Conservation (phyloP, 2,329 filamentous ascomycete genomes). For the Fusarium chlamydosporum region DNA sequence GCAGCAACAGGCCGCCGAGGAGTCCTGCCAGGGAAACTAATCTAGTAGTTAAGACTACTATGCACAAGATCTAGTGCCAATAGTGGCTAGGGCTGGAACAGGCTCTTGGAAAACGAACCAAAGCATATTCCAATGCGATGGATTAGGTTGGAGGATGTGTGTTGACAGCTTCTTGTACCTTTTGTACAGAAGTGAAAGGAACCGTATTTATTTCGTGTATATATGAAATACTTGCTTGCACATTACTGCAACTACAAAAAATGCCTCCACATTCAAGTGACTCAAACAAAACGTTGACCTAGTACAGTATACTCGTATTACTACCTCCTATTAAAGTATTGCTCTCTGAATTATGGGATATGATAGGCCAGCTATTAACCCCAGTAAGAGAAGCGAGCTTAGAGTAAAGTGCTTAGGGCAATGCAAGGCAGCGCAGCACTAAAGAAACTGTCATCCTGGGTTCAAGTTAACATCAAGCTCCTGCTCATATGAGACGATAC, state of each 20-base stretch:
- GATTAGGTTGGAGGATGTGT: background rate
- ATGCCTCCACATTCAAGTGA: background rate
- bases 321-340: no score
- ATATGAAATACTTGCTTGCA: constrained; percentile 19
- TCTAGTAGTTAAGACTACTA: background rate
- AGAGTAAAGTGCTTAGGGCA: no score
- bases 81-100: constrained; percentile 47
- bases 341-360: no score
- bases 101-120: constrained; percentile 44
- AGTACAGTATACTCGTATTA: background rate
- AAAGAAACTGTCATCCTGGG: no score
- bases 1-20: constrained; percentile 16
- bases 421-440: no score
- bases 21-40: constrained; percentile 31
- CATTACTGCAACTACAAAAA: background rate
- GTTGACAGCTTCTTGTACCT: constrained; percentile 38
- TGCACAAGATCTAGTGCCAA: constrained; percentile 4
- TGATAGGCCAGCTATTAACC: no score
- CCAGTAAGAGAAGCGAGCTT: no score
- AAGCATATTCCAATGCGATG: constrained; percentile 47
- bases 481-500: no score
- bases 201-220: constrained; percentile 26
- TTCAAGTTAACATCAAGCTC: no score
- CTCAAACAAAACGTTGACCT: no score
- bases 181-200: constrained; percentile 1